Percentiles rank a stretch among this genome's conserved stretches.
Evolutionary conservation across 768 basidiomycete genomes (phyloP).

Genomic region (Pholiota conissans): DNA sequence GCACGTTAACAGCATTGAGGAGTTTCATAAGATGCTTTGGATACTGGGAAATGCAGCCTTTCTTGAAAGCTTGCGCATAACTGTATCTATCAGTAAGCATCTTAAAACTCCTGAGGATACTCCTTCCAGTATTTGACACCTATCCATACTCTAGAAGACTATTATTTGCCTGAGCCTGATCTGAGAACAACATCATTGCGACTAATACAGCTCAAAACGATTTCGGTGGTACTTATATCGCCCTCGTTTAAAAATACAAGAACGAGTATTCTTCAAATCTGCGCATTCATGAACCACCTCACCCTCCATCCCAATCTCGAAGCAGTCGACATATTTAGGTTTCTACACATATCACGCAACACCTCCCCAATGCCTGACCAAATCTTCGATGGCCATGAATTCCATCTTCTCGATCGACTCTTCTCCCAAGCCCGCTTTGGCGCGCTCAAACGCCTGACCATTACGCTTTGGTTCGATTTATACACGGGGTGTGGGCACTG

Average conservation of each 20-base stretch:
- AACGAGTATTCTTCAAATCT: constrained; percentile 4
- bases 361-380: not conserved
- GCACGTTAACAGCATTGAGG: constrained; percentile 7
- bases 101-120: not conserved
- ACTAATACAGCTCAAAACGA: constrained; percentile 3
- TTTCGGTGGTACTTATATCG: constrained; percentile 4
- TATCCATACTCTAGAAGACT: not conserved
- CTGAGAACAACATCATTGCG: not conserved
- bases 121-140: not conserved
- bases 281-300: constrained; percentile 1
- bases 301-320: constrained; percentile 3
- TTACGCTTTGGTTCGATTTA: constrained; percentile 6
- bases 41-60: constrained; percentile 11
- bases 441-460: constrained; percentile 4
- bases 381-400: constrained; percentile 10
- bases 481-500: not conserved
- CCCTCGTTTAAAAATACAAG: constrained; percentile 5
- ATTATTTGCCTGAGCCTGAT: not conserved
- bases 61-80: constrained; percentile 12
- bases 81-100: not conserved
- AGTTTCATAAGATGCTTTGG: constrained; percentile 11
- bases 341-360: not conserved
- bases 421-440: constrained; percentile 10
- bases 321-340: constrained; percentile 4
- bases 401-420: constrained; percentile 4